These are phyloP conservation scores for Cornus controversa DNA, from an alignment of 148 eudicot genomes.

Conservation along the genomic window DNA sequence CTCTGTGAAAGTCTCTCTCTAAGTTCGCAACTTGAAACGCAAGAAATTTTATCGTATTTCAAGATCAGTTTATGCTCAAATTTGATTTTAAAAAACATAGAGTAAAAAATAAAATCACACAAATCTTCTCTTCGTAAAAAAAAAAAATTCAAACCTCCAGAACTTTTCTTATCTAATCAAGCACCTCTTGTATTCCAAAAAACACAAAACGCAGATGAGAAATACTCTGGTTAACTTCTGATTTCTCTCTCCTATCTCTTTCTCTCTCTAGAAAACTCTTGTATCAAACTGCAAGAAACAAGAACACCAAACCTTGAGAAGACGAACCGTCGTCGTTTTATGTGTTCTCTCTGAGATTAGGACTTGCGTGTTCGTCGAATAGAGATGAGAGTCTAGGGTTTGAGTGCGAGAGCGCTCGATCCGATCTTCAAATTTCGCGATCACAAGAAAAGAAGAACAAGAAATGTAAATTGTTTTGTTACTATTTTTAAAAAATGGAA, in stretches of 20 bases:
- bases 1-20: not conserved
- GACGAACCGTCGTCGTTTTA: not conserved
- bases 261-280: too few species aligned
- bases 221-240: constrained; percentile 6
- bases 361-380: constrained; percentile 6
- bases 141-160: not conserved
- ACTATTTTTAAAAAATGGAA: too few species aligned
- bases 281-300: constrained; percentile 23
- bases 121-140: not conserved
- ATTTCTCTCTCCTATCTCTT: constrained; percentile 8
- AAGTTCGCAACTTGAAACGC: constrained; percentile 21
- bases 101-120: constrained; percentile 10
- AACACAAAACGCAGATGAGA: not conserved
- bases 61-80: not conserved
- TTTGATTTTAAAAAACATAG: not conserved
- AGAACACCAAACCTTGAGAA: constrained; percentile 6
- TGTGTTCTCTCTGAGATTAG: not conserved
- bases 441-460: constrained; percentile 28
- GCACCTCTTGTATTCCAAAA: not conserved
- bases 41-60: constrained; percentile 14
- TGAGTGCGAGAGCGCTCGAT: constrained; percentile 31
- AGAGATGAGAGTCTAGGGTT: constrained; percentile 10
- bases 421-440: constrained; percentile 53
- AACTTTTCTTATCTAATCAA: constrained; percentile 15
- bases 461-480: not conserved